Base-by-base conservation (phyloP, 108 stramenopile species). In the Pseudonitzschia multiseries region DNA sequence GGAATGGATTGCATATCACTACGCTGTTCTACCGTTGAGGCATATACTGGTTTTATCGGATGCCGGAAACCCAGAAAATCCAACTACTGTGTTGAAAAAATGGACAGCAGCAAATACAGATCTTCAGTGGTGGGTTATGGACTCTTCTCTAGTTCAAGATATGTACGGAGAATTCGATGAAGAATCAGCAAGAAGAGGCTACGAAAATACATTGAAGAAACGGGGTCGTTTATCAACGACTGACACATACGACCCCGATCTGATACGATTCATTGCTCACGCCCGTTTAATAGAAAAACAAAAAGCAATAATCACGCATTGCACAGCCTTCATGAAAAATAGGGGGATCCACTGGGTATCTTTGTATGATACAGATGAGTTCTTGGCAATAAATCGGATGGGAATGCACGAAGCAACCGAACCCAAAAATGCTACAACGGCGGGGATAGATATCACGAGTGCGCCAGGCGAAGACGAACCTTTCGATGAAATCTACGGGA, bases 1-100 rank as follows among this genome's bases (percentile, higher is more conserved):
- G 27, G 86, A 87, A 61, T 87, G 86, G 86, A 43, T 87, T 15
- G 80, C 86, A 13, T 87, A 83, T 69, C 86, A 87, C 36, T 82
- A 76, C 70, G 82, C 81, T 18, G 54, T 75, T 0, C 53, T 87
- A 5, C 86, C 86, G 28, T 68, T 87, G 42, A 42, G 81, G 48
- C 54, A 74, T 59, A n/a, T 87, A 0, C 42, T 87, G 3, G 65
- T 87, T 0, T 79, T 43, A 2, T 60, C 76, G 0, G 86, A 87
- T 75, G 65, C 29, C 18, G 60, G 51, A 9, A 72, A 70, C 51
- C 44, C 9, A 14, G 65, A 80, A 63, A 65, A 77, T 74, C 83
- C 82, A 17, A 4, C 8, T 27, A 4, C 15, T 33, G 70, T 84
- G 15, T 41, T 81, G 26, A 3, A 78, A 28, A 17, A 67, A 59